Evolutionary conservation across 169 alveolate species (phyloP).

Genomic region (Hepatocystis sp.): DNA sequence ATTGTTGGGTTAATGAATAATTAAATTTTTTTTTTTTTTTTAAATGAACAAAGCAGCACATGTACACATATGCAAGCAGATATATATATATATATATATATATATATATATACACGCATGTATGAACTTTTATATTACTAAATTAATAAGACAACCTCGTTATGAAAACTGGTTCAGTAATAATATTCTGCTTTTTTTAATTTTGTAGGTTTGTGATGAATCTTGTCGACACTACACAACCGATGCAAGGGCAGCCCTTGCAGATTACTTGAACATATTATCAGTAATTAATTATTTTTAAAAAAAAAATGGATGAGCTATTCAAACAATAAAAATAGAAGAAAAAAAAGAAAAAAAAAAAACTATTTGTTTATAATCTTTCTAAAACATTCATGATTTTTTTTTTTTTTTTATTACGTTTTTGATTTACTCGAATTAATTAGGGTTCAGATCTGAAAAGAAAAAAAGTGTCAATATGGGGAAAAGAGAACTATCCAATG

Average conservation of each 20-base stretch:
- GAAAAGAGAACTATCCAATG: constrained; percentile 67
- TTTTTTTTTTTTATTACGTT: constrained; percentile 4
- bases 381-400: too few relatives aligned
- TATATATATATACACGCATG: background rate
- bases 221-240: constrained; percentile 67
- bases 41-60: too few relatives aligned
- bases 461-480: constrained; percentile 69
- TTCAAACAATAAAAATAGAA: too few relatives aligned
- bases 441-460: constrained; percentile 51
- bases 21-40: background rate
- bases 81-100: background rate
- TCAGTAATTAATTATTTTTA: constrained; percentile 25
- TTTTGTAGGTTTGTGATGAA: constrained; percentile 45
- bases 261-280: constrained; percentile 62
- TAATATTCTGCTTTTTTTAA: background rate
- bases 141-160: too few relatives aligned
- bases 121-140: background rate
- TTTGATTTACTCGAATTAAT: background rate
- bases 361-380: too few relatives aligned
- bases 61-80: too few relatives aligned
- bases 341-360: too few relatives aligned
- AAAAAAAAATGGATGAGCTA: constrained; percentile 6
- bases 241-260: constrained; percentile 63
- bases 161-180: too few relatives aligned
- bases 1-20: constrained; percentile 97